Base-by-base conservation (phyloP, 2,329 filamentous ascomycete genomes). In the Pseudogymnoascus sp. region DNA sequence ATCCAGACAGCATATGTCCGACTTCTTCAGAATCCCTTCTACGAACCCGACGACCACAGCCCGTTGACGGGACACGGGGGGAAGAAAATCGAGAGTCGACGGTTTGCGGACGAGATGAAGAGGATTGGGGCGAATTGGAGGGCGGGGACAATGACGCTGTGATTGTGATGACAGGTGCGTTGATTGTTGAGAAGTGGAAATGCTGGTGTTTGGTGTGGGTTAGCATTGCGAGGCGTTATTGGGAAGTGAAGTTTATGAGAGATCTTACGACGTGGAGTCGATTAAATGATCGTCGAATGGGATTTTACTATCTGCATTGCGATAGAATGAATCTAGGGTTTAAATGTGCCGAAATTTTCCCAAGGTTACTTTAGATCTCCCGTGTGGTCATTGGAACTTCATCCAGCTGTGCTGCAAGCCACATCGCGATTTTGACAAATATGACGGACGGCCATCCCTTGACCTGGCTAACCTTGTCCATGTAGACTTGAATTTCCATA, bases 11-110 rank as follows among this genome's bases (percentile, higher is more conserved):
- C 93, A 31, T 99, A 97, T 71, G 89, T 97, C 63, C 80, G 85
- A 65, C 78, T 99, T 60, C 78, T 97, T 67, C 89, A 96, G 75
- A 97, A 99, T 71, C 93, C 93, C 0, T 99, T 99, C 76, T 97
- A 92, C 74, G 86, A 89, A 55, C 93, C 93, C 8, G 92, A 97
- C 72, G 89, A 93, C 69, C 87, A 92, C 74, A 83, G 83, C 65
- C 89, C 88, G 58, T 73, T 78, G 3, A 74, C 74, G 0, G 82
- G 81, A 0, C 74, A 74, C 27, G 80, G 81, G 0, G 84, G 84
- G 2, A 83, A 86, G 73, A 87, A 87, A 71, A 97, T 97, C 67
- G 89, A 85, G 60, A 96, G 92, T 74, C 84, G 82, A 68, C 86
- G 80, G 72, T 99, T 99, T 74, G 82, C 86, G 59, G 84, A 85